phyloP scores from a whole-genome alignment of 176 grass and related monocot genomes.

The Juncus effusus region DNA sequence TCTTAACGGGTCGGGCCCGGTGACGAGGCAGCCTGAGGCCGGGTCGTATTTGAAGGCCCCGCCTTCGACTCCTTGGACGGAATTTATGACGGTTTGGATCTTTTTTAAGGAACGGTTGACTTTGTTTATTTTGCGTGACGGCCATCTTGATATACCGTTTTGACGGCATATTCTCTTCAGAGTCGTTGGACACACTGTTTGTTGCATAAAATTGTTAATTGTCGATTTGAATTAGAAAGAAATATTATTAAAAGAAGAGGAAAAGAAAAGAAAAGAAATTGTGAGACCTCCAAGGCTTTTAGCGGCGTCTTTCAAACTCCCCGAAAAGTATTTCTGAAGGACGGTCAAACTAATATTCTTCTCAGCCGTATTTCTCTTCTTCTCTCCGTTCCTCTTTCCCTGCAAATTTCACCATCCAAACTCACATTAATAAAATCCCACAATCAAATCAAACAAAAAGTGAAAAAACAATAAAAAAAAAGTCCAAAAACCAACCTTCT shows the following conservation, averaged over 20 bases:
- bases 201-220: conserved; percentile 28
- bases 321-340: conserved; percentile 91
- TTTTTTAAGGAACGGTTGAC: conserved; percentile 92
- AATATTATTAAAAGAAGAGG: conserved; percentile 5
- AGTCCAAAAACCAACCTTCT: conserved; percentile 24
- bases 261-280: not conserved
- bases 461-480: not conserved
- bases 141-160: conserved; percentile 91
- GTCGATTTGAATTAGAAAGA: not conserved
- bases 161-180: conserved; percentile 93
- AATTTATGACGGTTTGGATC: conserved; percentile 92
- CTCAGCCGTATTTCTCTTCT: conserved; percentile 56
- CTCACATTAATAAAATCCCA: not conserved
- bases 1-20: conserved; percentile 32
- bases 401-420: too few relatives aligned
- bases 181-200: conserved; percentile 92
- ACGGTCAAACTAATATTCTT: conserved; percentile 88
- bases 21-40: conserved; percentile 62
- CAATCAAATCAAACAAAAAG: not conserved
- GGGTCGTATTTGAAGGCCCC: conserved; percentile 73
- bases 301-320: conserved; percentile 88
- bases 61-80: conserved; percentile 69
- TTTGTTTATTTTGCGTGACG: conserved; percentile 98
- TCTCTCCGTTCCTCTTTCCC: conserved; percentile 37
- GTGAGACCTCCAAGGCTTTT: conserved; percentile 69